A percentile compares a stretch with the other conserved stretches of the same genome.
Evolutionary conservation across 2,329 filamentous ascomycete genomes (phyloP).

Genomic region (Aspergillus spinulosporus): DNA sequence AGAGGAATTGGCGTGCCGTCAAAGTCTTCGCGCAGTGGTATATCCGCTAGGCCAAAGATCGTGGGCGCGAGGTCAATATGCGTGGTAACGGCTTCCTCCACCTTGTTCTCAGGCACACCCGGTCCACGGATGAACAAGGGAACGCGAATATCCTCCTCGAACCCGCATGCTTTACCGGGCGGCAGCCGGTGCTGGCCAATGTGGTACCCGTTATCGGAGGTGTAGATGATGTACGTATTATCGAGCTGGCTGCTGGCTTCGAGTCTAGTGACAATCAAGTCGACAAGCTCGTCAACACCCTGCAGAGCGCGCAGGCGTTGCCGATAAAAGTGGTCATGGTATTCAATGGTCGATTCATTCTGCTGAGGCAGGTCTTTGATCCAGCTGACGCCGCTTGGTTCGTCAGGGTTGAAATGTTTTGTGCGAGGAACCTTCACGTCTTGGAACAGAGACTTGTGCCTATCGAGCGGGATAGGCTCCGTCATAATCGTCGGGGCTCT

Average conservation of each 20-base stretch:
- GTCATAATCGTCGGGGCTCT: conserved; percentile 10
- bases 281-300: conserved; percentile 56
- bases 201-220: conserved; percentile 62
- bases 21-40: conserved; percentile 49
- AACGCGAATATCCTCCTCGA: conserved; percentile 27
- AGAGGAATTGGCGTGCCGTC: conserved; percentile 56
- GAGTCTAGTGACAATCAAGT: conserved; percentile 44
- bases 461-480: conserved; percentile 22
- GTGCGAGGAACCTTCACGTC: conserved; percentile 60
- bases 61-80: conserved; percentile 59
- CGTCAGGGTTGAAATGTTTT: conserved; percentile 21
- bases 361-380: conserved; percentile 44
- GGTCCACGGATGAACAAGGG: conserved; percentile 16
- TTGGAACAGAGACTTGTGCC: conserved; percentile 62
- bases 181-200: conserved; percentile 59
- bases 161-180: conserved; percentile 59
- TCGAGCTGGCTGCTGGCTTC: conserved; percentile 44
- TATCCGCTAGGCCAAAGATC: conserved; percentile 46
- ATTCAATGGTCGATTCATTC: conserved; percentile 49
- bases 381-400: conserved; percentile 47
- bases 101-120: background rate
- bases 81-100: conserved; percentile 7
- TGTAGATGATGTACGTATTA: conserved; percentile 60
- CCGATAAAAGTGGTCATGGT: conserved; percentile 55
- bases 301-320: conserved; percentile 52